These are phyloP conservation scores for Alternaria brassicicola DNA, from an alignment of 2,329 filamentous ascomycete species.

Conservation along the genomic window DNA sequence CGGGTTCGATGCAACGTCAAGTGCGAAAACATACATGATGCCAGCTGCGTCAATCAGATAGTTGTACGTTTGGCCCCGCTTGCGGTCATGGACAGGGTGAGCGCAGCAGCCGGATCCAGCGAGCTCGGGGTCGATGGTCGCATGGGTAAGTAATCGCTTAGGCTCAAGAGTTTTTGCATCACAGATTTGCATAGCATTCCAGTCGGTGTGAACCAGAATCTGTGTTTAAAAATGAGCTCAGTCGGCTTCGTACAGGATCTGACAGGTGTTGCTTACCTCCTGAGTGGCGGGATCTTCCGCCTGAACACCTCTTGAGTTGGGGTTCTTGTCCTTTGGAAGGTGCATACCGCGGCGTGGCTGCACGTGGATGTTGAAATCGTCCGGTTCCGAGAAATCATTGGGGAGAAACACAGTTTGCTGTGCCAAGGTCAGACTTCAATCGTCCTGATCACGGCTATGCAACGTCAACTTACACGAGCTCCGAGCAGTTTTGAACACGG, in stretches of 20 bases:
- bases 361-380: not conserved
- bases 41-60: not conserved
- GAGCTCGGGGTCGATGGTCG: not conserved
- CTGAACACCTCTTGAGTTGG: not conserved
- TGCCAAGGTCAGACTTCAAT: too few species aligned
- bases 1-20: not conserved
- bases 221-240: not conserved
- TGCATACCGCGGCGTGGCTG: conserved; percentile 3
- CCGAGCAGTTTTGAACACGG: conserved; percentile 1
- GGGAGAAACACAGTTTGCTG: not conserved
- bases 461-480: not conserved
- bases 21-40: not conserved
- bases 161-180: not conserved
- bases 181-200: not conserved
- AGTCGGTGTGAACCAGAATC: conserved; percentile 1
- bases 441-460: too few species aligned
- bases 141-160: not conserved
- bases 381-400: not conserved
- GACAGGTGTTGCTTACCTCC: not conserved
- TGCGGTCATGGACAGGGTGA: not conserved
- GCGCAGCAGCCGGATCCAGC: not conserved
- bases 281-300: not conserved
- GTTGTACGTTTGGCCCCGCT: not conserved
- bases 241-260: not conserved
- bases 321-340: not conserved